These are phyloP conservation scores for Xerocomellus intermedius DNA, from an alignment of 768 basidiomycete species.

Conservation along the genomic window DNA sequence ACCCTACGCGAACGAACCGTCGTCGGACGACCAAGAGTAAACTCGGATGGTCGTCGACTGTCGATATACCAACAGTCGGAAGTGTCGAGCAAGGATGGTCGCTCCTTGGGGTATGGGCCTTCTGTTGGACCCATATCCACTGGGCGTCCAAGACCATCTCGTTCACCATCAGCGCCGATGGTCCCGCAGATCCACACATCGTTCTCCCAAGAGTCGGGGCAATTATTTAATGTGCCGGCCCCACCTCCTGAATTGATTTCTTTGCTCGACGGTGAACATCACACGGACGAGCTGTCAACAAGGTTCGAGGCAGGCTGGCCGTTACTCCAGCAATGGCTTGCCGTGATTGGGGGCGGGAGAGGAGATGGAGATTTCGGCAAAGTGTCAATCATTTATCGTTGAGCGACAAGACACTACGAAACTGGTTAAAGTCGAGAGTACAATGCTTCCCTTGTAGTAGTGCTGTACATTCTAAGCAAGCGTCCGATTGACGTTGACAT, in stretches of 20 bases:
- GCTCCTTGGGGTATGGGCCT: conserved; percentile 23
- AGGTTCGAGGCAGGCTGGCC: conserved; percentile 84
- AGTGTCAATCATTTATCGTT: conserved; percentile 79
- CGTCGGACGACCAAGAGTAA: conserved; percentile 26
- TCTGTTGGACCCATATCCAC: conserved; percentile 28
- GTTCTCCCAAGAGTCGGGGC: conserved; percentile 25
- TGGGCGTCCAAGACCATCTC: conserved; percentile 49
- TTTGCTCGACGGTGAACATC: conserved; percentile 84
- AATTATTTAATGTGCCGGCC: conserved; percentile 16
- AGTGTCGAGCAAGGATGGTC: conserved; percentile 18
- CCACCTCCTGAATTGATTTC: conserved; percentile 54
- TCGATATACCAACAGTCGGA: conserved; percentile 24
- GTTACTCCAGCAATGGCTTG: conserved; percentile 70
- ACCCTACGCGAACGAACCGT: conserved; percentile 16
- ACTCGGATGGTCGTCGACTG: conserved; percentile 31
- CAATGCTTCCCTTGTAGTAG: background rate
- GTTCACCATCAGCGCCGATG: conserved; percentile 60
- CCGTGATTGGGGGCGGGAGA: conserved; percentile 55
- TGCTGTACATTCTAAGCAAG: conserved; percentile 46
- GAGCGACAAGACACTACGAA: conserved; percentile 16
- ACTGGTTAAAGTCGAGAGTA: background rate
- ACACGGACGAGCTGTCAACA: conserved; percentile 87
- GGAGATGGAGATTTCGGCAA: conserved; percentile 69
- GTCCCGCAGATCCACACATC: conserved; percentile 32
- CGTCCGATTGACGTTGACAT: conserved; percentile 82